Evolutionary conservation across 23 red algal genomes (phyloP).

Genomic region (Gracilaria domingensis): DNA sequence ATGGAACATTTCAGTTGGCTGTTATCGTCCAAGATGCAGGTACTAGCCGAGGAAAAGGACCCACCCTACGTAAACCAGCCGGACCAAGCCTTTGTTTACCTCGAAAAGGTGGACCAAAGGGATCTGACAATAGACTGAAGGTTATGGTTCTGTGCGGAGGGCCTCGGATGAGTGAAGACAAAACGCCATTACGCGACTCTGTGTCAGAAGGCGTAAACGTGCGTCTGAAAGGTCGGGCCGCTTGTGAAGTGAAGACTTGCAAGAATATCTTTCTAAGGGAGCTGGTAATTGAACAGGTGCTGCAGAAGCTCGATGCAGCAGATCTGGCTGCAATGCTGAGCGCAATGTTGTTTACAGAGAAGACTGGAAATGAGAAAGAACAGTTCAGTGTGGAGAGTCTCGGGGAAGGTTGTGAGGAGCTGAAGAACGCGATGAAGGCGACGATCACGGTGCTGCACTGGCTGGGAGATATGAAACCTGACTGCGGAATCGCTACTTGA

Average conservation of each 20-base stretch:
- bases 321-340: slow-evolving; percentile 84
- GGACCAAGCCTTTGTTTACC: neutral
- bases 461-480: slow-evolving; percentile 81
- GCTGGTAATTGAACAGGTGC: slow-evolving; percentile 87
- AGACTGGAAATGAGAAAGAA: slow-evolving; percentile 50
- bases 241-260: slow-evolving; percentile 97
- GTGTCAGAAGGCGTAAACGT: slow-evolving; percentile 54
- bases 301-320: slow-evolving; percentile 71
- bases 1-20: slow-evolving; percentile 39
- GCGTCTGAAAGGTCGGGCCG: slow-evolving; percentile 93
- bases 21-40: slow-evolving; percentile 24
- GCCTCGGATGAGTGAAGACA: slow-evolving; percentile 27
- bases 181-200: slow-evolving; percentile 39
- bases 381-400: slow-evolving; percentile 36
- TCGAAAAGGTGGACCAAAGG: neutral
- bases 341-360: slow-evolving; percentile 88
- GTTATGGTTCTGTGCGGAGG: slow-evolving; percentile 53
- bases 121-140: neutral
- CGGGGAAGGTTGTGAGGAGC: slow-evolving; percentile 47
- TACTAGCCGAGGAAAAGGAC: neutral
- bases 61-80: neutral
- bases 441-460: slow-evolving; percentile 31
- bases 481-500: slow-evolving; percentile 85
- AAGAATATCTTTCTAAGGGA: slow-evolving; percentile 90
- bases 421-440: slow-evolving; percentile 46